Conservation (phyloP, 768 basidiomycete genomes). For the Mycena latifolia region DNA sequence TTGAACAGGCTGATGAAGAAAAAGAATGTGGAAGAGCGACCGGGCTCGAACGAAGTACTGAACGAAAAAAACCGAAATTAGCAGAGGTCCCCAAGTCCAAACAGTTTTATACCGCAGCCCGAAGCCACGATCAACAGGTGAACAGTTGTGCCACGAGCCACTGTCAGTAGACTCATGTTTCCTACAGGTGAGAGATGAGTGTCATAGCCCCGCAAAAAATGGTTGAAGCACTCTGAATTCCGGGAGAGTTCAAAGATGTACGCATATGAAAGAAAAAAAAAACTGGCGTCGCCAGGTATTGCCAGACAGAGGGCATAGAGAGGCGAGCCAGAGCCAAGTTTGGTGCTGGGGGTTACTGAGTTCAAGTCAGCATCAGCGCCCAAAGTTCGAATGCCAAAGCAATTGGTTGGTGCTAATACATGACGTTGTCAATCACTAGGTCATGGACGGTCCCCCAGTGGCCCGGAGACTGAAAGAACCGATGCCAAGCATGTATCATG, state of each 20-base stretch:
- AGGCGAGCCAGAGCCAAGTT: neutral
- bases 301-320: no score
- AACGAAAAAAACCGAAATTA: slow-evolving; percentile 20
- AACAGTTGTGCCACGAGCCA: slow-evolving; percentile 9
- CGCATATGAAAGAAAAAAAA: no score
- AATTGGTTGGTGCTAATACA: neutral
- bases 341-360: no score
- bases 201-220: neutral
- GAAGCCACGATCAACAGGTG: slow-evolving; percentile 11
- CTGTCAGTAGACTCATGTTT: slow-evolving; percentile 25
- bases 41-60: no score
- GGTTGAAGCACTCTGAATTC: no score
- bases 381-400: slow-evolving; percentile 24
- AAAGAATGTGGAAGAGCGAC: no score
- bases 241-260: no score
- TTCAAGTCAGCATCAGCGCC: slow-evolving; percentile 36
- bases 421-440: slow-evolving; percentile 28
- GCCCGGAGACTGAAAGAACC: neutral
- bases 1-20: slow-evolving; percentile 43
- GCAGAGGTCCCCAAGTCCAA: neutral
- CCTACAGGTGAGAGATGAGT: slow-evolving; percentile 7
- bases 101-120: slow-evolving; percentile 24
- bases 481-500: slow-evolving; percentile 4
- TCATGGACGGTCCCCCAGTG: neutral
- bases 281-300: no score